A percentile compares a stretch with the other conserved stretches of the same genome.
These are phyloP conservation scores for Babesia ovis DNA, from an alignment of 169 alveolate genomes.

Conservation along the genomic window DNA sequence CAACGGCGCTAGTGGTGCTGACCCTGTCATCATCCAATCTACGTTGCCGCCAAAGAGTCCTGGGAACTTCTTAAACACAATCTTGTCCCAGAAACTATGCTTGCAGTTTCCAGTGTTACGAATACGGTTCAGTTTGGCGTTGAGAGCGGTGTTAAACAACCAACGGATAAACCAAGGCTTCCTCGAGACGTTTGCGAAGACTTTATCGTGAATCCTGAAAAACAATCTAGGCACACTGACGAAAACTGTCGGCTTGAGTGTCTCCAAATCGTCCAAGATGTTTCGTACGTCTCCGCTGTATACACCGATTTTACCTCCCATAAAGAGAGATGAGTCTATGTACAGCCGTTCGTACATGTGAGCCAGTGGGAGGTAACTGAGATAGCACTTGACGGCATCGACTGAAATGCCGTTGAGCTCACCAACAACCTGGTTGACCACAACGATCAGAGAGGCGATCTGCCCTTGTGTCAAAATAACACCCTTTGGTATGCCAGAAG, in stretches of 20 bases:
- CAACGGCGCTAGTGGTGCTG: slow-evolving; percentile 73
- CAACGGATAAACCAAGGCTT: slow-evolving; percentile 60
- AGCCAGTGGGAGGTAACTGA: slow-evolving; percentile 93
- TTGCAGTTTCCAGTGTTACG: slow-evolving; percentile 47
- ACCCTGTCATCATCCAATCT: slow-evolving; percentile 78
- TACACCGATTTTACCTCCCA: slow-evolving; percentile 84
- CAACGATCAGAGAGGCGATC: slow-evolving; percentile 44
- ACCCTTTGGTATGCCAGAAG: slow-evolving; percentile 98
- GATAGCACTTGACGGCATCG: slow-evolving; percentile 72
- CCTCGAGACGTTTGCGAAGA: slow-evolving; percentile 66
- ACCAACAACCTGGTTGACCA: slow-evolving; percentile 37
- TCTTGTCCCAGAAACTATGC: slow-evolving; percentile 62
- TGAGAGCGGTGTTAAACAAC: slow-evolving; percentile 69
- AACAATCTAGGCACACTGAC: slow-evolving; percentile 77
- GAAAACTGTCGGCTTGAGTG: slow-evolving; percentile 75
- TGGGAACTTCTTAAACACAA: slow-evolving; percentile 68
- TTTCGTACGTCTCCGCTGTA: slow-evolving; percentile 88
- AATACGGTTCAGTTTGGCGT: slow-evolving; percentile 43
- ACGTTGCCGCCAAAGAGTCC: slow-evolving; percentile 74
- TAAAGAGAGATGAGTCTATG: slow-evolving; percentile 62
- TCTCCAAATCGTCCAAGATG: slow-evolving; percentile 83
- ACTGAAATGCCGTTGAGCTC: slow-evolving; percentile 2
- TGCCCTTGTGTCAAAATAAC: slow-evolving; percentile 88
- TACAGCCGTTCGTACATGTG: slow-evolving; percentile 92
- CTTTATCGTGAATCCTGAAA: slow-evolving; percentile 75